phyloP scores from a whole-genome alignment of 805 yeast species.

The Millerago galiae region DNA sequence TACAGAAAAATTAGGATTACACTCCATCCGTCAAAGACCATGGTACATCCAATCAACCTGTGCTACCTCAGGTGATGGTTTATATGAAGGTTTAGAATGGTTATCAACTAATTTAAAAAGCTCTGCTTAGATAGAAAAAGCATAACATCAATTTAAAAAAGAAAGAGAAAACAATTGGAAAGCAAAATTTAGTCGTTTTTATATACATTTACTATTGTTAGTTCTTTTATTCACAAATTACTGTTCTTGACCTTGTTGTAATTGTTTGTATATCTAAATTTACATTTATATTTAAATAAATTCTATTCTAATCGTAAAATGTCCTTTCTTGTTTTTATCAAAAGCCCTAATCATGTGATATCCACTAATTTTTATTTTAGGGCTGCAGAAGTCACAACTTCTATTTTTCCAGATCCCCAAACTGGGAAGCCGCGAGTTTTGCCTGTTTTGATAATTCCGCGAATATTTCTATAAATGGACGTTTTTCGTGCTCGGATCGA shows the following conservation, averaged over 20 bases:
- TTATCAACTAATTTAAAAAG: constrained; percentile 84
- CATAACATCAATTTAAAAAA: constrained; percentile 2
- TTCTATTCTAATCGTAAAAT: no score
- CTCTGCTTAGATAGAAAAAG: constrained; percentile 31
- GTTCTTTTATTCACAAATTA: not conserved
- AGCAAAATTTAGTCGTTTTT: not conserved
- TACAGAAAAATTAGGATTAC: constrained; percentile 94
- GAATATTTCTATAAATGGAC: not conserved
- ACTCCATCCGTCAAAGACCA: constrained; percentile 96
- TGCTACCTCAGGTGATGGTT: constrained; percentile 99
- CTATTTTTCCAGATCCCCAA: no score
- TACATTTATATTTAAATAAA: no score
- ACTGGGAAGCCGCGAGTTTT: not conserved
- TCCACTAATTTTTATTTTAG: not conserved
- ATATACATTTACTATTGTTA: not conserved
- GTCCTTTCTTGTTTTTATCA: no score
- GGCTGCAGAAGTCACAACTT: not conserved
- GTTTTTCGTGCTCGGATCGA: constrained; percentile 4
- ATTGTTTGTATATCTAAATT: not conserved
- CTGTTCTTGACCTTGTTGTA: not conserved
- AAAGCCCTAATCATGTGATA: not conserved
- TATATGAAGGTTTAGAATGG: constrained; percentile 98
- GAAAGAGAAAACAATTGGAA: constrained; percentile 2
- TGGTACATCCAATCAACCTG: constrained; percentile 99
- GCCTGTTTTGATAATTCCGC: not conserved